These are phyloP conservation scores for Nothophaeocryptopus gaeumannii DNA, from an alignment of 2,329 filamentous ascomycete species.

Conservation along the genomic window DNA sequence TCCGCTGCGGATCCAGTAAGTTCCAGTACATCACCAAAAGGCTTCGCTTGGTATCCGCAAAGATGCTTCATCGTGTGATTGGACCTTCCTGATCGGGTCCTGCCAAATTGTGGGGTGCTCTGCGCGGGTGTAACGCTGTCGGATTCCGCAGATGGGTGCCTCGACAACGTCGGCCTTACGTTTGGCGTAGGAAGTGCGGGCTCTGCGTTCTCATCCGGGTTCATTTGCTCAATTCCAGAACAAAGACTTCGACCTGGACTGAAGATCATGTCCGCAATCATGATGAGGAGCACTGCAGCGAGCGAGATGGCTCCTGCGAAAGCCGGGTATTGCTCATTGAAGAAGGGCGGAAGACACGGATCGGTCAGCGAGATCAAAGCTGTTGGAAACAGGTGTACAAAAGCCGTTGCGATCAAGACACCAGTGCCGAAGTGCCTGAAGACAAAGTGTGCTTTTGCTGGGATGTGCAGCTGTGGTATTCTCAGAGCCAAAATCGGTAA, in stretches of 20 bases:
- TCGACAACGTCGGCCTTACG: background rate
- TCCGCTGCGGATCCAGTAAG: background rate
- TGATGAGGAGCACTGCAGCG: conserved; percentile 42
- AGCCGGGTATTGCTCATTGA: conserved; percentile 70
- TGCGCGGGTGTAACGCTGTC: conserved; percentile 52
- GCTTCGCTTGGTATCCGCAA: background rate
- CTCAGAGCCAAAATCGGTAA: conserved; percentile 60
- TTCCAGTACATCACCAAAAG: background rate
- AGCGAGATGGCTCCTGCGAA: conserved; percentile 78
- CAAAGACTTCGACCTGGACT: conserved; percentile 22
- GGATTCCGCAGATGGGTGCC: background rate
- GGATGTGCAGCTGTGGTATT: conserved; percentile 57
- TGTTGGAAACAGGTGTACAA: conserved; percentile 58
- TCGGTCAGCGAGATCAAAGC: conserved; percentile 59
- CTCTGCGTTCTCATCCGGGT: background rate
- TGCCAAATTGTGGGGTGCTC: conserved; percentile 70
- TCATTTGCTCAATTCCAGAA: conserved; percentile 3
- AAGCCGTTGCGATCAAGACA: conserved; percentile 54
- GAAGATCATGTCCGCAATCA: conserved; percentile 53
- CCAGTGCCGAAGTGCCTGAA: conserved; percentile 57
- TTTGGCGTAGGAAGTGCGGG: background rate
- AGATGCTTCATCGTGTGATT: conserved; percentile 12
- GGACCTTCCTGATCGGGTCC: conserved; percentile 17
- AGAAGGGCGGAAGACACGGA: conserved; percentile 68
- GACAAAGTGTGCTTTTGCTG: conserved; percentile 55